Evolutionary conservation across 768 basidiomycete species (phyloP).

Genomic region (Psilocybe cubensis): DNA sequence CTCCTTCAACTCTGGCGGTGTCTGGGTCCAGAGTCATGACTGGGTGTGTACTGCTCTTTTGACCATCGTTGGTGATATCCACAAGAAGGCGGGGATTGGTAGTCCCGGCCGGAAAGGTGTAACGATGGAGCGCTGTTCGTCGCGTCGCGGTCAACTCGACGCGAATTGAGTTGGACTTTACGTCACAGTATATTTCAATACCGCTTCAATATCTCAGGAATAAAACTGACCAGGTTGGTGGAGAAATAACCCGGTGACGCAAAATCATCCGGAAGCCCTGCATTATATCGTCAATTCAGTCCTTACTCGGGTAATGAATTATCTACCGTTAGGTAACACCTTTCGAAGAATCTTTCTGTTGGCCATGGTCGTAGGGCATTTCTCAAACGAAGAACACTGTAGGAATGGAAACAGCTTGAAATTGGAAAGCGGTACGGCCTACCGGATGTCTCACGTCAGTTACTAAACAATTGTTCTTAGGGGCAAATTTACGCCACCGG

Average conservation of each 20-base stretch:
- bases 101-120: slow-evolving; percentile 54
- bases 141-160: slow-evolving; percentile 65
- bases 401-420: slow-evolving; percentile 65
- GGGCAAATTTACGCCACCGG: slow-evolving; percentile 53
- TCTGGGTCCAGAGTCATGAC: slow-evolving; percentile 49
- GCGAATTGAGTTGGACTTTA: slow-evolving; percentile 55
- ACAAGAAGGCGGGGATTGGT: slow-evolving; percentile 55
- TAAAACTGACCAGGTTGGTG: slow-evolving; percentile 48
- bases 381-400: slow-evolving; percentile 53
- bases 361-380: slow-evolving; percentile 51
- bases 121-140: slow-evolving; percentile 61
- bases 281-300: neutral
- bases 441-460: slow-evolving; percentile 1
- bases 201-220: no score
- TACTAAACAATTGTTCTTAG: no score
- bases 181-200: neutral
- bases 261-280: slow-evolving; percentile 61
- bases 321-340: slow-evolving; percentile 49
- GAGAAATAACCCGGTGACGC: slow-evolving; percentile 72
- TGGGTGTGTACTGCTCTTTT: slow-evolving; percentile 52
- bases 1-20: slow-evolving; percentile 55
- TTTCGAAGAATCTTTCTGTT: slow-evolving; percentile 51
- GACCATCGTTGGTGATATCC: slow-evolving; percentile 67
- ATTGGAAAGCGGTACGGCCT: slow-evolving; percentile 59
- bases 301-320: neutral